A percentile compares a stretch with the other conserved stretches of the same genome.
These are phyloP conservation scores for rapeseed (Brassica napus) DNA, from an alignment of 345 rosid species.

Conservation along the genomic window DNA sequence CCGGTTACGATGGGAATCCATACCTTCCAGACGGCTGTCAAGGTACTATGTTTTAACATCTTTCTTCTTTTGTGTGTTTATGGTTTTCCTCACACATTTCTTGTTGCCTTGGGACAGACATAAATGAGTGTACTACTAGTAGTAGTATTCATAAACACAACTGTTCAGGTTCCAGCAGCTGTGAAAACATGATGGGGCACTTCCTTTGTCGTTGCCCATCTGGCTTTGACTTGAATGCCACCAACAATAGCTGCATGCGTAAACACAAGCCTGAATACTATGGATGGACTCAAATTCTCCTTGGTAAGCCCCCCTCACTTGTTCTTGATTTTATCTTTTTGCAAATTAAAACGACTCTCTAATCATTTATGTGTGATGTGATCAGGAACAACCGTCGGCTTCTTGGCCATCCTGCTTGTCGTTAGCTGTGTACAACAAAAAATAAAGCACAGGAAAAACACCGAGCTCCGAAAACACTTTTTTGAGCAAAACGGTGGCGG, in stretches of 20 bases:
- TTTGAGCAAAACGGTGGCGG: background rate
- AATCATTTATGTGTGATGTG: background rate
- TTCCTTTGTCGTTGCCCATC: constrained; percentile 36
- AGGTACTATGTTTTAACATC: background rate
- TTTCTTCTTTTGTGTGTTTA: constrained; percentile 1
- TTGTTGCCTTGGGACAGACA: background rate
- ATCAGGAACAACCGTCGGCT: background rate
- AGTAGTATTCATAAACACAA: constrained; percentile 1
- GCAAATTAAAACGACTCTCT: background rate
- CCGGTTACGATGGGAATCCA: constrained; percentile 44
- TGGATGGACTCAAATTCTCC: background rate
- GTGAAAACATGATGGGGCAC: constrained; percentile 16
- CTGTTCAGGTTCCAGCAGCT: background rate
- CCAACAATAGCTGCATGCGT: background rate
- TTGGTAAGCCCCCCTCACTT: background rate
- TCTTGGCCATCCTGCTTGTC: background rate
- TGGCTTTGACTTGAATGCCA: background rate
- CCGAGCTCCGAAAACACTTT: background rate
- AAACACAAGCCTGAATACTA: background rate
- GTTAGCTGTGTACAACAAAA: background rate
- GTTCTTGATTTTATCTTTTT: too few species aligned
- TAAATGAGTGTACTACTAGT: background rate
- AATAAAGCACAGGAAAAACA: background rate
- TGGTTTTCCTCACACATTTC: background rate
- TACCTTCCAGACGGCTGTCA: constrained; percentile 33